Conservation (phyloP, 78 protist species). For the Dictyostelium brefeldianum region DNA sequence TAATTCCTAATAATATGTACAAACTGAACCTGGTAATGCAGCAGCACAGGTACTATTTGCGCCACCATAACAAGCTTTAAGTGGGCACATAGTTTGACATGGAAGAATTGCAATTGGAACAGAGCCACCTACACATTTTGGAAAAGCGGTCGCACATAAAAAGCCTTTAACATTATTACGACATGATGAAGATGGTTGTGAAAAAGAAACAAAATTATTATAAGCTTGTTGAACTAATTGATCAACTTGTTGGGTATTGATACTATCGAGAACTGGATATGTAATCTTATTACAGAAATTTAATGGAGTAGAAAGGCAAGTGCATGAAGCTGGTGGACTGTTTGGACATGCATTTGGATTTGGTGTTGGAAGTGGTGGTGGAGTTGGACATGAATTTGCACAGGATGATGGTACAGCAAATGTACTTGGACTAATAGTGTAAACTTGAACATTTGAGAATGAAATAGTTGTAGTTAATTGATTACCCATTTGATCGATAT, state of each 20-base stretch:
- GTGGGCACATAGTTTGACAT: constrained; percentile 12
- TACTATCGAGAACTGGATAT: neutral
- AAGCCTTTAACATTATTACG: neutral
- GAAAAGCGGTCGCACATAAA: constrained; percentile 28
- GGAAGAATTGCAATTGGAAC: constrained; percentile 15
- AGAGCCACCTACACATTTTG: neutral
- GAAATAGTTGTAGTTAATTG: neutral
- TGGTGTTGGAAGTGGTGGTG: neutral
- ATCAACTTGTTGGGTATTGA: neutral
- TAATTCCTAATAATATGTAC: constrained; percentile 28
- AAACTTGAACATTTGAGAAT: neutral
- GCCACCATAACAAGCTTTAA: neutral
- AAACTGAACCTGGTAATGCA: neutral
- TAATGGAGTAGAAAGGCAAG: neutral
- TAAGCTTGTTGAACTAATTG: neutral
- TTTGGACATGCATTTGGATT: constrained; percentile 17
- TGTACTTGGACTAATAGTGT: neutral
- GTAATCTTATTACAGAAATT: constrained; percentile 12
- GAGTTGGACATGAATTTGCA: neutral
- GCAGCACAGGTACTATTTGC: neutral
- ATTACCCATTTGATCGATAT: neutral
- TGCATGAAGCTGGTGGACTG: constrained; percentile 19
- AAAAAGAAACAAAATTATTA: neutral
- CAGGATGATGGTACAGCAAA: neutral
- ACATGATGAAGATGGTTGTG: neutral